Evolutionary conservation across 371 early-diverging fungal genomes (phyloP).

Genomic region (Blakeslea trispora): DNA sequence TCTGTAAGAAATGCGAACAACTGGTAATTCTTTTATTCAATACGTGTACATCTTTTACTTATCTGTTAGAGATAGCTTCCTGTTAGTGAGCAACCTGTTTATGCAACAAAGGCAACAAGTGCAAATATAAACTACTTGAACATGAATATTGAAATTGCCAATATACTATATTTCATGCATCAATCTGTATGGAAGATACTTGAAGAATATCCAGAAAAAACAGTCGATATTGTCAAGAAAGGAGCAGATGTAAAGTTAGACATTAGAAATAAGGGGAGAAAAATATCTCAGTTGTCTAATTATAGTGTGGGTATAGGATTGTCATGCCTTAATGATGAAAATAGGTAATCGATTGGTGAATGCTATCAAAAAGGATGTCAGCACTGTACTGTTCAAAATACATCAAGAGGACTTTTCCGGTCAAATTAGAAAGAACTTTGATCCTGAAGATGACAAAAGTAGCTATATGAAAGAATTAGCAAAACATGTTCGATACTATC

Average conservation of each 20-base stretch:
- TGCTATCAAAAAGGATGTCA: conserved; percentile 54
- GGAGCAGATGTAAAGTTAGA: conserved; percentile 51
- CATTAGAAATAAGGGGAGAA: too few relatives aligned
- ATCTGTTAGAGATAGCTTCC: conserved; percentile 12
- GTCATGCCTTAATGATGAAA: conserved; percentile 51
- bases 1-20: conserved; percentile 56
- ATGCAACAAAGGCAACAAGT: conserved; percentile 38
- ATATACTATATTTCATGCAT: conserved; percentile 56
- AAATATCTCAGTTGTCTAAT: conserved; percentile 7
- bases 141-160: conserved; percentile 62
- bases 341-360: conserved; percentile 55
- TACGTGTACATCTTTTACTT: neutral
- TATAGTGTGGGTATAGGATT: too few relatives aligned
- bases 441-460: conserved; percentile 33
- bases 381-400: conserved; percentile 56
- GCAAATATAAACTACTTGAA: conserved; percentile 37
- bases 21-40: conserved; percentile 23
- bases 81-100: conserved; percentile 34
- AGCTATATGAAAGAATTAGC: conserved; percentile 59
- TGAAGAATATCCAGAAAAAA: conserved; percentile 56
- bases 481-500: conserved; percentile 57
- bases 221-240: conserved; percentile 47
- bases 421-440: conserved; percentile 25
- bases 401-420: conserved; percentile 64
- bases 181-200: conserved; percentile 60